These are phyloP conservation scores for Fusarium sp. DNA, from an alignment of 2,329 filamentous ascomycete species.

Conservation along the genomic window DNA sequence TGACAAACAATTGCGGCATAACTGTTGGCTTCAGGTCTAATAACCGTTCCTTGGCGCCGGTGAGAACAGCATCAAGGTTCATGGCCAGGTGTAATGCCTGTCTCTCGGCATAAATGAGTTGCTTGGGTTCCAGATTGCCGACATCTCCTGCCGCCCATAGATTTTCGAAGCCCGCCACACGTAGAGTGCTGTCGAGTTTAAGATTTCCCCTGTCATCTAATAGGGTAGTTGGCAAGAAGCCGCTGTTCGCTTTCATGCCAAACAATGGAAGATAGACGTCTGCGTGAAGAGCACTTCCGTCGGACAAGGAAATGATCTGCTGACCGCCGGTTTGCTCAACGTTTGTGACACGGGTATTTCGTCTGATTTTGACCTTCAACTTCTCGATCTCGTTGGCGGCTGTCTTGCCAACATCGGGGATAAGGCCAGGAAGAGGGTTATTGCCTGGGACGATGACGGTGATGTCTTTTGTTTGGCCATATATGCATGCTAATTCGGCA, in stretches of 20 bases:
- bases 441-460: background rate
- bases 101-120: constrained; percentile 5
- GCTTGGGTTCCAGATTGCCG: background rate
- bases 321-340: background rate
- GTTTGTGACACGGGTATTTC: background rate
- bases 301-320: background rate
- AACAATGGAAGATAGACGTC: background rate
- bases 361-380: background rate
- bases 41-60: background rate
- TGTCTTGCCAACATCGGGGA: background rate
- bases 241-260: background rate
- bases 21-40: background rate
- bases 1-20: constrained; percentile 1
- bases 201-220: background rate
- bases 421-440: background rate
- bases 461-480: background rate
- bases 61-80: background rate
- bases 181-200: background rate
- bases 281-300: background rate
- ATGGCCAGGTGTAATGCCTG: background rate
- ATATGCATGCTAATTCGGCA: background rate
- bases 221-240: background rate
- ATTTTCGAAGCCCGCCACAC: background rate
- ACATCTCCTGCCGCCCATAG: constrained; percentile 1
- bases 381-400: background rate